phyloP scores from a whole-genome alignment of 2,329 filamentous ascomycete species.

The Fusarium sp. region DNA sequence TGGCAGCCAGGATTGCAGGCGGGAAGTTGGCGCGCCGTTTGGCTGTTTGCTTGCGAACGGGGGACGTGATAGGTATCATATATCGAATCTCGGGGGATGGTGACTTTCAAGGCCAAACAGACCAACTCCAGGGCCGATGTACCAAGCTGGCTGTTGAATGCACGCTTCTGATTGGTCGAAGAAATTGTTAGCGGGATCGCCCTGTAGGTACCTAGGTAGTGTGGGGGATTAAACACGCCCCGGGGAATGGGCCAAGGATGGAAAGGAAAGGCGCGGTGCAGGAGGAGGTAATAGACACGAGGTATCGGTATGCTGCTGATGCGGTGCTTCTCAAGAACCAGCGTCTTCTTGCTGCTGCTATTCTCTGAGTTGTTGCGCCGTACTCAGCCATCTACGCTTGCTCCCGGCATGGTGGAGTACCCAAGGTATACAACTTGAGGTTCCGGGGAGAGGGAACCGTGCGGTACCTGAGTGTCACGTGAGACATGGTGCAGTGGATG shows the following conservation, averaged over 20 bases:
- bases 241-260: constrained; percentile 22
- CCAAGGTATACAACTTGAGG: background rate
- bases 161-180: constrained; percentile 26
- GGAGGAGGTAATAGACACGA: too few species aligned
- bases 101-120: constrained; percentile 31
- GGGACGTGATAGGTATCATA: constrained; percentile 24
- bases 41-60: constrained; percentile 20
- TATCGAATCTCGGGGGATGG: constrained; percentile 16
- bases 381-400: background rate
- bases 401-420: constrained; percentile 1
- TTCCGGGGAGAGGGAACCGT: constrained; percentile 8
- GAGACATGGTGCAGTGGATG: background rate
- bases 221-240: constrained; percentile 23
- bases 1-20: constrained; percentile 2
- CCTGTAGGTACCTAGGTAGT: constrained; percentile 4
- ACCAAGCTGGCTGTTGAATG: constrained; percentile 22
- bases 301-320: background rate
- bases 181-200: constrained; percentile 40
- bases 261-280: too few species aligned
- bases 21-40: background rate
- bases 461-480: constrained; percentile 6
- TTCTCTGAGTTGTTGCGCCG: background rate
- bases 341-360: background rate
- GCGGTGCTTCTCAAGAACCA: background rate
- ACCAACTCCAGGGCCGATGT: constrained; percentile 10